Percentiles rank a stretch among this genome's conserved stretches.
Conservation (phyloP, 768 basidiomycete genomes). For the Xerocomus spinulosus region DNA sequence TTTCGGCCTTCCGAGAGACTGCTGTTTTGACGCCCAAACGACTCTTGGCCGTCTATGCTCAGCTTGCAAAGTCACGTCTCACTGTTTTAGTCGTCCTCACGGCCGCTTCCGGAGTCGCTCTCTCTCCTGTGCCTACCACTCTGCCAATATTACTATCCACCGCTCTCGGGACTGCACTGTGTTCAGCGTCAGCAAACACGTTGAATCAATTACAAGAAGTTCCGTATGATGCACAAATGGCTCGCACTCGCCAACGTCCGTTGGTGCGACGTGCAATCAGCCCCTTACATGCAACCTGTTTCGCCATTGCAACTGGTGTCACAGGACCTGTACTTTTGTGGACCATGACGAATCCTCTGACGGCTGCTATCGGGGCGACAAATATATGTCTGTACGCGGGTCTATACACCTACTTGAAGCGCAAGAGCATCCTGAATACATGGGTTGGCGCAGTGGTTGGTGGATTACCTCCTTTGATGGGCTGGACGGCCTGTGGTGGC, state of each 20-base stretch:
- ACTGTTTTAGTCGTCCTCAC: slow-evolving; percentile 82
- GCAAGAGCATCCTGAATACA: slow-evolving; percentile 77
- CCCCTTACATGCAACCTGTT: slow-evolving; percentile 77
- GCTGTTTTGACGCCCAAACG: slow-evolving; percentile 45
- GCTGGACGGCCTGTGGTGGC: slow-evolving; percentile 95
- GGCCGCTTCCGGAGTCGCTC: slow-evolving; percentile 87
- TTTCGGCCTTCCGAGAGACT: slow-evolving; percentile 32
- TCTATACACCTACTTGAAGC: slow-evolving; percentile 89
- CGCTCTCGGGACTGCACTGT: slow-evolving; percentile 84
- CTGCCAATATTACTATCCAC: slow-evolving; percentile 83
- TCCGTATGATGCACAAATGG: slow-evolving; percentile 96
- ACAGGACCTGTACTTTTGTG: slow-evolving; percentile 75
- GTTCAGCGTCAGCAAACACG: slow-evolving; percentile 89
- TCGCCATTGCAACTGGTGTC: slow-evolving; percentile 72
- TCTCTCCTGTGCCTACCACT: slow-evolving; percentile 83
- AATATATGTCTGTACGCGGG: slow-evolving; percentile 91
- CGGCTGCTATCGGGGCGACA: slow-evolving; percentile 74
- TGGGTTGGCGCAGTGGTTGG: slow-evolving; percentile 96
- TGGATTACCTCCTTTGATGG: slow-evolving; percentile 91
- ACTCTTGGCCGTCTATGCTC: slow-evolving; percentile 64
- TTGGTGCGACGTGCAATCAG: slow-evolving; percentile 82
- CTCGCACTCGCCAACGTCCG: slow-evolving; percentile 81
- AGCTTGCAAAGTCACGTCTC: slow-evolving; percentile 82
- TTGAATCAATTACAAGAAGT: slow-evolving; percentile 94
- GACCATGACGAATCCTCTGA: slow-evolving; percentile 80